These are phyloP conservation scores for Vitis rotundifolia DNA, from an alignment of 164 flowering plant species.

Conservation along the genomic window DNA sequence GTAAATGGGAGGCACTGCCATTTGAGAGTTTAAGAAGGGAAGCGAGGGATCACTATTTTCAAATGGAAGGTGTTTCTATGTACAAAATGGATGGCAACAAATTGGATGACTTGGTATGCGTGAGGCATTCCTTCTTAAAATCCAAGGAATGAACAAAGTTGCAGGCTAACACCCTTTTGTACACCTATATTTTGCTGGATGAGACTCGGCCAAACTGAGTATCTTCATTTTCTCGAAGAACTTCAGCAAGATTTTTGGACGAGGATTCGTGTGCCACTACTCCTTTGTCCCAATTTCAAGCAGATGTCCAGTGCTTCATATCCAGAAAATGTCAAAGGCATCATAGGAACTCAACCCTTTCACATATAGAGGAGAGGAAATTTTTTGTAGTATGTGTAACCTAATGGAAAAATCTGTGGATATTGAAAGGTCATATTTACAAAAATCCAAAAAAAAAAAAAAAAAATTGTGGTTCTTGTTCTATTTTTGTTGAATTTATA, in stretches of 20 bases:
- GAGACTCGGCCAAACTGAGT: neutral
- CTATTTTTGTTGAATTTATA: neutral
- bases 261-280: neutral
- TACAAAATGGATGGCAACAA: conserved; percentile 98
- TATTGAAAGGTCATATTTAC: neutral
- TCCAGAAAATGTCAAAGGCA: neutral
- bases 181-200: neutral
- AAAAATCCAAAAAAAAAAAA: neutral
- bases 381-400: neutral
- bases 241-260: too few species aligned
- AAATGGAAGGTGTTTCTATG: conserved; percentile 79
- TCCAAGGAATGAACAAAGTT: conserved; percentile 24
- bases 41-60: conserved; percentile 65
- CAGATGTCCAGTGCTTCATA: neutral
- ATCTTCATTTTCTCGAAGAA: neutral
- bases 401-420: neutral
- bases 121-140: conserved; percentile 50
- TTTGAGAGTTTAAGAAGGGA: conserved; percentile 71
- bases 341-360: neutral
- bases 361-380: neutral
- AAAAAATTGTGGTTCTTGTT: neutral
- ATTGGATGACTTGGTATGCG: conserved; percentile 92
- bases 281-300: neutral
- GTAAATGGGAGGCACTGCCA: conserved; percentile 86
- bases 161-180: neutral